Evolutionary conservation across 768 basidiomycete genomes (phyloP).

Genomic region (Fomitopsis pulvina): DNA sequence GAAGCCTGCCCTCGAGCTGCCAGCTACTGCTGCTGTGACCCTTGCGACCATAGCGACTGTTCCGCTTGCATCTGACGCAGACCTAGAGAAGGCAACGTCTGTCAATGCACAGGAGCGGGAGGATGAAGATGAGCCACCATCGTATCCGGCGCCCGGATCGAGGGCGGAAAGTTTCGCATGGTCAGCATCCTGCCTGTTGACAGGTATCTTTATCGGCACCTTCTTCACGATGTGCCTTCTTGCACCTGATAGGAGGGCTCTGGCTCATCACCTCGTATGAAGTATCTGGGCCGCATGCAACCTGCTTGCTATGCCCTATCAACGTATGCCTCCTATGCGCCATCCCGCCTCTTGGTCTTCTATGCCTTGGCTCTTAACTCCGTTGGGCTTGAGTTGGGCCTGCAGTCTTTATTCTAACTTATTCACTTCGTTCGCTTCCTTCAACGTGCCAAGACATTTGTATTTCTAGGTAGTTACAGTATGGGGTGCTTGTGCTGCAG

Average conservation of each 20-base stretch:
- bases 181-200: constrained; percentile 41
- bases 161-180: constrained; percentile 16
- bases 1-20: neutral
- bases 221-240: constrained; percentile 48
- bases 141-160: constrained; percentile 7
- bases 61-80: neutral
- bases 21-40: neutral
- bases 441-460: neutral
- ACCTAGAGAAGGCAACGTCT: neutral
- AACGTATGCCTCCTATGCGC: neutral
- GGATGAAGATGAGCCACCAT: neutral
- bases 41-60: neutral
- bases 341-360: neutral
- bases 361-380: neutral
- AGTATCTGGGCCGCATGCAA: neutral
- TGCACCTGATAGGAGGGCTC: constrained; percentile 40
- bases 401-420: constrained; percentile 1
- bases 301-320: neutral
- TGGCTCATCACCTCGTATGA: constrained; percentile 19
- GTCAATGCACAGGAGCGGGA: neutral
- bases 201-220: constrained; percentile 56
- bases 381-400: neutral
- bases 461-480: neutral
- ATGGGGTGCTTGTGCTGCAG: neutral
- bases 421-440: constrained; percentile 1